Base-by-base conservation (phyloP, 2,329 filamentous ascomycete species). In the Keithomyces neogunnii region DNA sequence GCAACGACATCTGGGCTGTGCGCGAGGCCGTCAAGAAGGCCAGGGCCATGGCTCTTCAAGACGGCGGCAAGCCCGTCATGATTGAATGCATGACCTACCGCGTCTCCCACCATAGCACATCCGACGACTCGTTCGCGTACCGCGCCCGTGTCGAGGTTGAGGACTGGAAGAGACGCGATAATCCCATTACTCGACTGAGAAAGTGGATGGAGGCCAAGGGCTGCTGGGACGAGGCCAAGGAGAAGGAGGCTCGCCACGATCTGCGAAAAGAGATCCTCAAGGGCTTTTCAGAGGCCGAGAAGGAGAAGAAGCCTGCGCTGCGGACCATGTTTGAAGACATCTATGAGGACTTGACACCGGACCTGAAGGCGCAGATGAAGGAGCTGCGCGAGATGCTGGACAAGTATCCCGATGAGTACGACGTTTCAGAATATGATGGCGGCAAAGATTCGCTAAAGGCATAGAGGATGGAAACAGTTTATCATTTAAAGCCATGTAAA, bases 71-170 rank as follows among this genome's bases (percentile, higher is more conserved):
- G 56, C 90, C 89, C 0, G 80, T 99, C 0, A 73, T 99, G 6
- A 86, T 99, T 40, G 93, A 99, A 70, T 90, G 90, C 51, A 95
- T 99, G 88, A 92, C 88, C 29, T 99, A 99, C 70, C 89, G 93
- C n/a, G 91, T 97, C 43, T 92, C 88, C 5, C 90, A 99, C 66
- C 93, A 99, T 72, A 96, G 89, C 69, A 99, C 93, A 1, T 93
- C 88, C 0, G 93, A 99, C 64, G 93, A 99, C 70, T 93, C 88
- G 30, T 99, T 96, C 63, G 93, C 93, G 0, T 99, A 99, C 72
- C 86, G 93, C 7, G 90, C 91, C 1, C 83, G 86, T 30, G 84
- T 96, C 1, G 93, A 99, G 64, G 93, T 99, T 68, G 89, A 96
- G 65, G 89, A 95, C 65, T 96, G 90, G 90, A 95, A 95, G 68